Conservation (phyloP, 2,329 filamentous ascomycete genomes). For the Neopestalotiopsis sp. region DNA sequence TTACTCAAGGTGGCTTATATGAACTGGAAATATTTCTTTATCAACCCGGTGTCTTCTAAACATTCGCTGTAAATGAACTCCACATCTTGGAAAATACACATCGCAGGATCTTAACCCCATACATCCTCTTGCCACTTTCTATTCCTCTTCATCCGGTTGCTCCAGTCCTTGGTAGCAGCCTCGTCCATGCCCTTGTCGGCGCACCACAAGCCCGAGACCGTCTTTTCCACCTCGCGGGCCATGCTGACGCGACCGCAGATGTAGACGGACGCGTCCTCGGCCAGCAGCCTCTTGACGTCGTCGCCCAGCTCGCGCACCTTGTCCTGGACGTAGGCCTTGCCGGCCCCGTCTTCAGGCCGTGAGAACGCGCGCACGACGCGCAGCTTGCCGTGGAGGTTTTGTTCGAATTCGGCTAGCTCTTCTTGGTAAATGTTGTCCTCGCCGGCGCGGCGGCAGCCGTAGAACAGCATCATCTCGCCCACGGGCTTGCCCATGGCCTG, state of each 20-base stretch:
- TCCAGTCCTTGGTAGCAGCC: not conserved
- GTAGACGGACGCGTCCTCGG: conserved; percentile 3
- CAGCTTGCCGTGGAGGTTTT: not conserved
- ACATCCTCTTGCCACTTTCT: conserved; percentile 14
- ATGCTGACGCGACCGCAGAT: conserved; percentile 8
- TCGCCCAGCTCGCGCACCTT: conserved; percentile 1
- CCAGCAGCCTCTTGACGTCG: not conserved
- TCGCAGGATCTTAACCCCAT: not conserved
- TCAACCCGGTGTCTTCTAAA: too few relatives aligned
- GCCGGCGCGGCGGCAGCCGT: conserved; percentile 41
- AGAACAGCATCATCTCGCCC: conserved; percentile 45
- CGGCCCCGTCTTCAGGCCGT: not conserved
- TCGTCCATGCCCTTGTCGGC: conserved; percentile 4
- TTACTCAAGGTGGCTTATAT: too few relatives aligned
- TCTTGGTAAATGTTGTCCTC: conserved; percentile 39
- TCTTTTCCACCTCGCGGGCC: conserved; percentile 12
- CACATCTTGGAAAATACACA: not conserved
- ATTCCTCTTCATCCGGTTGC: conserved; percentile 7
- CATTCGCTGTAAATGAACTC: not conserved
- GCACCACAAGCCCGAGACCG: not conserved
- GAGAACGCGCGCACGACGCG: conserved; percentile 15
- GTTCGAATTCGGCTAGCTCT: conserved; percentile 23
- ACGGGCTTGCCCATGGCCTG: conserved; percentile 39
- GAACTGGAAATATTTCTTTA: too few relatives aligned
- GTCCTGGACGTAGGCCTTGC: conserved; percentile 10